Evolutionary conservation across 2,329 filamentous ascomycete species (phyloP).

Genomic region (Aureobasidium leucospermi): DNA sequence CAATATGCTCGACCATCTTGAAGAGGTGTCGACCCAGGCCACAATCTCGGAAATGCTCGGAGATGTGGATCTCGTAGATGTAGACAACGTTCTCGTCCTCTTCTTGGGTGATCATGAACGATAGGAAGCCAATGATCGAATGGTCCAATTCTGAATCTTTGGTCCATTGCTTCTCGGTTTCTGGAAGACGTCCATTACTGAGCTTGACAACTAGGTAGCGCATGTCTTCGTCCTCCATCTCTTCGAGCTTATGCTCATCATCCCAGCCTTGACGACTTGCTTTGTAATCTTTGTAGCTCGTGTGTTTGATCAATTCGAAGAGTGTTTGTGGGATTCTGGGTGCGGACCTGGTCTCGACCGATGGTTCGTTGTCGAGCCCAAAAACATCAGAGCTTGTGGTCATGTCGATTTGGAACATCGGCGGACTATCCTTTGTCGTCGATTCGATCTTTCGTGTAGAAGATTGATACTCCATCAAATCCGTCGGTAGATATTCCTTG

Average conservation of each 20-base stretch:
- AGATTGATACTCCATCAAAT: background rate
- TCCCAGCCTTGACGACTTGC: slow-evolving; percentile 58
- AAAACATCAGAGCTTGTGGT: background rate
- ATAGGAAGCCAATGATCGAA: slow-evolving; percentile 40
- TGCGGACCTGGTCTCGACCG: too few species aligned
- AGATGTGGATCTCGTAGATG: slow-evolving; percentile 71
- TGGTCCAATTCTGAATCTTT: background rate
- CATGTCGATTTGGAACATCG: background rate
- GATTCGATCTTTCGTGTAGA: background rate
- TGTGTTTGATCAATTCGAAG: slow-evolving; percentile 52
- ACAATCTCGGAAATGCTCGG: slow-evolving; percentile 39
- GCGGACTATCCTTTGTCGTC: background rate
- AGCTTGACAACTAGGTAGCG: slow-evolving; percentile 56
- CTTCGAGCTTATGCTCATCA: slow-evolving; percentile 50
- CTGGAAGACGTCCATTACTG: slow-evolving; percentile 21
- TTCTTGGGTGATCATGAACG: slow-evolving; percentile 66
- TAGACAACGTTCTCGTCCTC: slow-evolving; percentile 61
- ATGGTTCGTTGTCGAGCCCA: background rate
- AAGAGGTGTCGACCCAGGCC: slow-evolving; percentile 58
- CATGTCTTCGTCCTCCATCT: slow-evolving; percentile 63
- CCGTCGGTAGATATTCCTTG: background rate
- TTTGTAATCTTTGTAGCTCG: slow-evolving; percentile 58
- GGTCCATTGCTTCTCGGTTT: background rate
- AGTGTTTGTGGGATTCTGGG: background rate
- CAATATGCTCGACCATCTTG: slow-evolving; percentile 47